Base-by-base conservation (phyloP, 352 stramenopile species). In the Pythium oligandrum region DNA sequence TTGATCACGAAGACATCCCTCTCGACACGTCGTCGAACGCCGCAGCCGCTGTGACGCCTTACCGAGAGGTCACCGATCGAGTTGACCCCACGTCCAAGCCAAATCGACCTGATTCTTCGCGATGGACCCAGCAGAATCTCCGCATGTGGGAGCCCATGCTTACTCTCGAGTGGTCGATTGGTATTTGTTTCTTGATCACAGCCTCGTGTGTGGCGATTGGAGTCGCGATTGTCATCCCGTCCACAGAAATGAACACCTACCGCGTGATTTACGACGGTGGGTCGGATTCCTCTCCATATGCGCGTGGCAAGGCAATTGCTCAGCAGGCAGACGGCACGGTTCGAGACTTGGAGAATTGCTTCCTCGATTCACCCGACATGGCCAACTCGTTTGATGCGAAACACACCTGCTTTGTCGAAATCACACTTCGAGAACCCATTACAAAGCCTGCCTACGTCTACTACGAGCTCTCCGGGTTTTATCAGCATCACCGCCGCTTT, bases 401-500 rank as follows among this genome's bases (percentile, higher is more conserved):
- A 39, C 73, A 88, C 64, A 91, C 81, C 38, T 91, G 81, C 66
- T 89, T 62, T 50, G 66, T 89, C 34, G 75, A 60, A 1, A 64
- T 88, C 52, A 89, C 61, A 46, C 63, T 91, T 12, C 56, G 66
- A 7, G 66, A 75, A 38, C 66, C 75, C 32, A 59, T 91, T 37
- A 48, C 54, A 5, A 63, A 57, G 6, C 51, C 61, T 4, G 66
- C 63, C 1, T 59, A 77, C 48, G 55, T 91, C 4, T 89, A 79
- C 55, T 91, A 91, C 53, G 78, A 89, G 55, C 50, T 91, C 35
- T 42, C 75, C 48, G 64, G 64, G 26, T 88, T 73, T 58, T 76
- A 86, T 59, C 81, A 91, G 66, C 75, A 84, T 61, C 81, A 91
- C 56, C 72, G 81, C 3, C 78, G 81, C 52, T 88, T 86, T 52